These are phyloP conservation scores for Earliella scabrosa DNA, from an alignment of 1,284 basidiomycete genomes.

Conservation along the genomic window DNA sequence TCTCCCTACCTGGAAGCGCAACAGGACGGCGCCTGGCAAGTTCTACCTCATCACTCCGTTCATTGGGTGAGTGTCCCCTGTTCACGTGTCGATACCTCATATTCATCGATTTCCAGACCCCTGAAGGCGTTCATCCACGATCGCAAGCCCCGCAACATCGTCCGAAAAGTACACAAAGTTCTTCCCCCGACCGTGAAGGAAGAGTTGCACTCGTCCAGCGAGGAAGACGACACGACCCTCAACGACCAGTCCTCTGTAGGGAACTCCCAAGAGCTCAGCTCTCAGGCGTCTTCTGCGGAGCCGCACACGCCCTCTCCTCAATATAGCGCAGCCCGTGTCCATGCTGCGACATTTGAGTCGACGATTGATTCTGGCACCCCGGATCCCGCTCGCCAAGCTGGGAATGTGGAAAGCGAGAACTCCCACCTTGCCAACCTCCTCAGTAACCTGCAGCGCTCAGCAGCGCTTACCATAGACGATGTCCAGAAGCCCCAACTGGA, in stretches of 20 bases:
- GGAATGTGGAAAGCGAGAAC: conserved; percentile 44
- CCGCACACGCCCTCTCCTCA: conserved; percentile 68
- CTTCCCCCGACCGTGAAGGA: conserved; percentile 10
- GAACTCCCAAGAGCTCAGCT: conserved; percentile 61
- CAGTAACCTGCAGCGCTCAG: conserved; percentile 58
- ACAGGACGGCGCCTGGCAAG: conserved; percentile 74
- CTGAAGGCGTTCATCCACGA: conserved; percentile 63
- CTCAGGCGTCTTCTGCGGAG: conserved; percentile 65
- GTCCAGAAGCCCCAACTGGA: conserved; percentile 5
- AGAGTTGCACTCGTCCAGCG: conserved; percentile 28
- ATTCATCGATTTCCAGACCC: conserved; percentile 49
- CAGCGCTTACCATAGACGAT: conserved; percentile 19
- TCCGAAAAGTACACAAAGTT: conserved; percentile 30
- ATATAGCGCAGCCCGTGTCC: conserved; percentile 45
- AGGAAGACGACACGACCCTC: conserved; percentile 24
- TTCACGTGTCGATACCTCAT: neutral
- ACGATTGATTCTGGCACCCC: conserved; percentile 21
- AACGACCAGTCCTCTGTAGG: conserved; percentile 25
- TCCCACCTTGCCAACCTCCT: conserved; percentile 74
- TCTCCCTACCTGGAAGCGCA: conserved; percentile 92
- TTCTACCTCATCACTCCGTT: conserved; percentile 98
- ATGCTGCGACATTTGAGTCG: conserved; percentile 27
- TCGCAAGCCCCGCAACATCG: conserved; percentile 42
- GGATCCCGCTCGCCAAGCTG: conserved; percentile 13
- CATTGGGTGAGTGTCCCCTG: conserved; percentile 69